Percentiles rank a stretch among this genome's conserved stretches.
Conservation (phyloP, 768 basidiomycete genomes). For the Exsudoporus frostii region DNA sequence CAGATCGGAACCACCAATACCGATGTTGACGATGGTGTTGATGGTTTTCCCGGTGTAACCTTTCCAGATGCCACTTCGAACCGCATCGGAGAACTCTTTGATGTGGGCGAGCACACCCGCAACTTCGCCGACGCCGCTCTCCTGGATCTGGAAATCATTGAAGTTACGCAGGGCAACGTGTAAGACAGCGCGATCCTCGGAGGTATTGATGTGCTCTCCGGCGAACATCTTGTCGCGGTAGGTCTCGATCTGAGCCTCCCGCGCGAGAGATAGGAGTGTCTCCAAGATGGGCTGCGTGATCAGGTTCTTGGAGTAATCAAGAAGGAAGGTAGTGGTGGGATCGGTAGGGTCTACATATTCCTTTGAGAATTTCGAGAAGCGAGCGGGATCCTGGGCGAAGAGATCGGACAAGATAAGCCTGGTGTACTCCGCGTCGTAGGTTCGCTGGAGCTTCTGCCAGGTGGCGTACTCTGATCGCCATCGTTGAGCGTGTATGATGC, state of each 20-base stretch:
- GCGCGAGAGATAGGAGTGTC: slow-evolving; percentile 73
- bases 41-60: slow-evolving; percentile 97
- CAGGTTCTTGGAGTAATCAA: slow-evolving; percentile 97
- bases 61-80: slow-evolving; percentile 88
- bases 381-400: slow-evolving; percentile 81
- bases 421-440: slow-evolving; percentile 69
- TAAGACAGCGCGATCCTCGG: slow-evolving; percentile 94
- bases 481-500: not conserved
- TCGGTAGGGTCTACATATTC: slow-evolving; percentile 68
- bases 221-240: slow-evolving; percentile 91
- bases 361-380: slow-evolving; percentile 83
- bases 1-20: slow-evolving; percentile 97
- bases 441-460: slow-evolving; percentile 88
- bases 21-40: slow-evolving; percentile 95
- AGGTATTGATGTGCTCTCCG: slow-evolving; percentile 97
- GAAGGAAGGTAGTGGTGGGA: slow-evolving; percentile 73
- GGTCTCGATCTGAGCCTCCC: slow-evolving; percentile 82
- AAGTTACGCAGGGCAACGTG: slow-evolving; percentile 88
- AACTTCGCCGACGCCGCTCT: slow-evolving; percentile 83
- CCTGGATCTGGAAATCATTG: slow-evolving; percentile 75
- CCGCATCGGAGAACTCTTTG: slow-evolving; percentile 79
- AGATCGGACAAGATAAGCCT: slow-evolving; percentile 88
- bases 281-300: slow-evolving; percentile 82
- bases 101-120: slow-evolving; percentile 84
- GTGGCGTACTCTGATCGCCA: slow-evolving; percentile 66